These are phyloP conservation scores for Yamadazyma sp. DNA, from an alignment of 1,139 yeast genomes.

Conservation along the genomic window DNA sequence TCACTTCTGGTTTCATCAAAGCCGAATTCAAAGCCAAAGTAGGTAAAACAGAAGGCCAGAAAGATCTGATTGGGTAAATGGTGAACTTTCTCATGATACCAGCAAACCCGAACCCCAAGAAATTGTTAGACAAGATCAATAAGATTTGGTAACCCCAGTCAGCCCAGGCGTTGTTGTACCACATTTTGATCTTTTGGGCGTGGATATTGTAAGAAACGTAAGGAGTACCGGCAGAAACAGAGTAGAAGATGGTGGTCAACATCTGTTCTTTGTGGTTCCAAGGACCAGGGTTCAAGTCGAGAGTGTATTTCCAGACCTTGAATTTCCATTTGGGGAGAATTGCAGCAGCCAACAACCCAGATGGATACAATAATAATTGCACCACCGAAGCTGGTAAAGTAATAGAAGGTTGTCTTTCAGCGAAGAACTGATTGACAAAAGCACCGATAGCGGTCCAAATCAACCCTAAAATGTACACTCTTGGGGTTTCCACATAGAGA, in stretches of 20 bases:
- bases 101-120: slow-evolving; percentile 64
- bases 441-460: slow-evolving; percentile 58
- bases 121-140: slow-evolving; percentile 53
- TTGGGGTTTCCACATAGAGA: slow-evolving; percentile 52
- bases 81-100: slow-evolving; percentile 58
- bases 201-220: slow-evolving; percentile 45
- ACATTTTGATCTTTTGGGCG: slow-evolving; percentile 41
- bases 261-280: slow-evolving; percentile 69
- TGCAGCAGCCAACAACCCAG: slow-evolving; percentile 43
- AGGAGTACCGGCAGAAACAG: slow-evolving; percentile 43
- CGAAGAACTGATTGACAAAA: slow-evolving; percentile 58
- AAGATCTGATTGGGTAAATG: slow-evolving; percentile 54
- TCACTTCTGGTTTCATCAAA: slow-evolving; percentile 41
- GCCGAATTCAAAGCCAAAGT: slow-evolving; percentile 57
- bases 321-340: slow-evolving; percentile 51
- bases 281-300: slow-evolving; percentile 55
- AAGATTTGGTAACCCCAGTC: slow-evolving; percentile 51
- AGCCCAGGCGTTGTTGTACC: slow-evolving; percentile 43
- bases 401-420: slow-evolving; percentile 56
- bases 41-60: slow-evolving; percentile 61
- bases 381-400: slow-evolving; percentile 45
- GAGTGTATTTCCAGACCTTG: slow-evolving; percentile 31
- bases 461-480: slow-evolving; percentile 53
- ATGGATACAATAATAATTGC: slow-evolving; percentile 59
- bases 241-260: slow-evolving; percentile 39